Conservation (phyloP, 164 flowering plant species). For the Dillenia turbinata region DNA sequence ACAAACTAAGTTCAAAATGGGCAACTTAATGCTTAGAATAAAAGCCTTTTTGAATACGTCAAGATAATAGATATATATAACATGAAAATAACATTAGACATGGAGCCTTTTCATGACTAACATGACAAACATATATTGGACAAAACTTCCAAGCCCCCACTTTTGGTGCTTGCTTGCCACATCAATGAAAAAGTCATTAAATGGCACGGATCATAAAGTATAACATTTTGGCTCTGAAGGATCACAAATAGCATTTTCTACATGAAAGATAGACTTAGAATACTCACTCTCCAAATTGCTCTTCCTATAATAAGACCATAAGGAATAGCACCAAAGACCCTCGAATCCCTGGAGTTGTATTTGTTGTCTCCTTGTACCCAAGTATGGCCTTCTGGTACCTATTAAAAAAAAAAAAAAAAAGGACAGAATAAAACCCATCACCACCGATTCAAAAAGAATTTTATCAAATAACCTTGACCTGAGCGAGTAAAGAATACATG, state of each 20-base stretch:
- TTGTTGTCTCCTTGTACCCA: conserved; percentile 84
- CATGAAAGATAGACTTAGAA: not conserved
- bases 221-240: too few relatives aligned
- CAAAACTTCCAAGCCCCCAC: too few relatives aligned
- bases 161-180: too few relatives aligned
- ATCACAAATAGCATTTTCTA: too few relatives aligned
- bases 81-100: too few relatives aligned
- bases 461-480: not conserved
- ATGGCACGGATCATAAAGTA: too few relatives aligned
- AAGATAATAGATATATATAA: too few relatives aligned
- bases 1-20: too few relatives aligned
- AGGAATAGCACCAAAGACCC: conserved; percentile 70
- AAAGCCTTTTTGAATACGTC: too few relatives aligned
- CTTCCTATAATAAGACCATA: conserved; percentile 56
- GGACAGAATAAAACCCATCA: not conserved
- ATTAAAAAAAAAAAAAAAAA: not conserved
- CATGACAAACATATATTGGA: not conserved
- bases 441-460: not conserved
- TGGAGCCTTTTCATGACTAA: not conserved
- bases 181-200: too few relatives aligned
- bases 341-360: conserved; percentile 54
- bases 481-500: not conserved
- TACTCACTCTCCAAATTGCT: conserved; percentile 49
- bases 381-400: conserved; percentile 85
- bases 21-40: too few relatives aligned